Evolutionary conservation across 1,284 basidiomycete species (phyloP).

Genomic region (Microbotryomycetes sp.): DNA sequence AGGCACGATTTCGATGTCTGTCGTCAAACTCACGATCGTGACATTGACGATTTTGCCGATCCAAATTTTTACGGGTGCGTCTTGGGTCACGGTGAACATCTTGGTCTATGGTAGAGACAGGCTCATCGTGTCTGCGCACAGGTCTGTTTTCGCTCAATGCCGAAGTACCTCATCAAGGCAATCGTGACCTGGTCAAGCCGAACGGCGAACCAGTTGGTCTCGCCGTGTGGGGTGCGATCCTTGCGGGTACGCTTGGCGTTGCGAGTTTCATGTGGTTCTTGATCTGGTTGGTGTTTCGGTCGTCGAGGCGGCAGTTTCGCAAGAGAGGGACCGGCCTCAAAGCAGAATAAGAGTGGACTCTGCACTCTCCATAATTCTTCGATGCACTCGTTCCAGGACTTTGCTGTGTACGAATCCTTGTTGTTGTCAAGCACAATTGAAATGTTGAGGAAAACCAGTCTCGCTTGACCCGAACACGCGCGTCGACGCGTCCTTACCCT

Average conservation of each 20-base stretch:
- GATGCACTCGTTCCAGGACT: no score
- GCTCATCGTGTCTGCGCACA: constrained; percentile 37
- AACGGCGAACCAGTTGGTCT: constrained; percentile 36
- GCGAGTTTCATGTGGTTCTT: constrained; percentile 22
- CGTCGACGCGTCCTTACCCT: no score
- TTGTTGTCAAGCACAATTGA: no score
- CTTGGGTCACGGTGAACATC: constrained; percentile 30
- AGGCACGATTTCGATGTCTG: constrained; percentile 56
- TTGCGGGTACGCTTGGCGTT: constrained; percentile 37
- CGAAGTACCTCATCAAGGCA: constrained; percentile 43
- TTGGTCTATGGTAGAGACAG: constrained; percentile 17
- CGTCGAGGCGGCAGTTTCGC: constrained; percentile 36
- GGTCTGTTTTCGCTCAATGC: constrained; percentile 61
- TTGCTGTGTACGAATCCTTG: no score
- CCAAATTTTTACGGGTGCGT: constrained; percentile 57
- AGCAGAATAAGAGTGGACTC: no score
- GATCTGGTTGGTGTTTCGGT: constrained; percentile 39
- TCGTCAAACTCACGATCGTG: constrained; percentile 61
- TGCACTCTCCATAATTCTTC: no score
- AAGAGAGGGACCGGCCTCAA: no score
- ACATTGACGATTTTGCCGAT: constrained; percentile 63
- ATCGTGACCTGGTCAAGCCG: constrained; percentile 27
- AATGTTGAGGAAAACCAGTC: no score
- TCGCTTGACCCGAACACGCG: no score
- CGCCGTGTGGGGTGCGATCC: constrained; percentile 39